Evolutionary conservation across 2,329 filamentous ascomycete species (phyloP).

Genomic region (Botrytis fabae): DNA sequence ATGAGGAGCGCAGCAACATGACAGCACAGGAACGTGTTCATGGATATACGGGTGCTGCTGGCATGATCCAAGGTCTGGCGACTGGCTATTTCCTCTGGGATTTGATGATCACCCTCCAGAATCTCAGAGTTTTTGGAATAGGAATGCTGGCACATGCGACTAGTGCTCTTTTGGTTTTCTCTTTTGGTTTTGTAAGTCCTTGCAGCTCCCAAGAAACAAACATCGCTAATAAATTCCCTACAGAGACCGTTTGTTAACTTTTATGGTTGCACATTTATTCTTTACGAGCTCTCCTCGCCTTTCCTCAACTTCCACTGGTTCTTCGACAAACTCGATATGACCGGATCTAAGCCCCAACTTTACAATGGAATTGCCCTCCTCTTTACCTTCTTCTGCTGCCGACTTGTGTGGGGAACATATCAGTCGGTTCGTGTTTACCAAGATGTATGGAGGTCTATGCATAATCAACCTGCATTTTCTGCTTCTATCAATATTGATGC

Average conservation of each 20-base stretch:
- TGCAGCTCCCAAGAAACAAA: not conserved
- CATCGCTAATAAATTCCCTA: not conserved
- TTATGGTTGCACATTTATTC: constrained; percentile 77
- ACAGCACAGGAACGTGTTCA: constrained; percentile 68
- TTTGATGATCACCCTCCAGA: constrained; percentile 64
- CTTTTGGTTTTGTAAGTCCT: constrained; percentile 72
- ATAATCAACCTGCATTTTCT: constrained; percentile 44
- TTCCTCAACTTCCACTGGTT: constrained; percentile 93
- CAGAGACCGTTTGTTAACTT: constrained; percentile 83
- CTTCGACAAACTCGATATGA: constrained; percentile 82
- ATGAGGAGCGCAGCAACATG: constrained; percentile 68
- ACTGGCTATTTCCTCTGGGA: constrained; percentile 87
- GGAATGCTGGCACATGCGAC: constrained; percentile 71
- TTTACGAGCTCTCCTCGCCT: constrained; percentile 83
- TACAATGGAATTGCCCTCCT: constrained; percentile 76
- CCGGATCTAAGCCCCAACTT: constrained; percentile 70
- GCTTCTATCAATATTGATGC: constrained; percentile 39
- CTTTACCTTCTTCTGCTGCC: constrained; percentile 72
- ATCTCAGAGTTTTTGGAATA: constrained; percentile 64
- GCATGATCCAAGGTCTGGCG: constrained; percentile 74
- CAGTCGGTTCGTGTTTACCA: constrained; percentile 68
- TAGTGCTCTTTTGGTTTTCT: constrained; percentile 71
- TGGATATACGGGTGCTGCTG: constrained; percentile 72
- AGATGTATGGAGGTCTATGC: constrained; percentile 65
- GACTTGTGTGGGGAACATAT: constrained; percentile 75